Evolutionary conservation across 2,329 filamentous ascomycete species (phyloP), one percentile per base, ranked within the genome.

Genomic region (Beauveria australis): DNA sequence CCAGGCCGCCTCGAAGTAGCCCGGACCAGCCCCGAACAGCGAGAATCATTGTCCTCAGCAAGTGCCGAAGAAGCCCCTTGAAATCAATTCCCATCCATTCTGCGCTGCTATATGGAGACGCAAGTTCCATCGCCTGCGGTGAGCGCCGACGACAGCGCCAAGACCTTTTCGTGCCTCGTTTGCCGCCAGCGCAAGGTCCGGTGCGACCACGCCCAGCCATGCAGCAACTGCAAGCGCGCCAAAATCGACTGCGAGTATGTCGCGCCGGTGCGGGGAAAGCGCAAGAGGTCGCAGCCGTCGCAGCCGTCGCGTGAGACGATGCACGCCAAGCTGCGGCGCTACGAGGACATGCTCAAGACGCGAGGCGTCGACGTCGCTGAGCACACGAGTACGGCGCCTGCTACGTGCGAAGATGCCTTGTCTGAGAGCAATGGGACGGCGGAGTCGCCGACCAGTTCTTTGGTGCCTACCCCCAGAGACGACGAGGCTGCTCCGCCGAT

Each of bases 321-420:
- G 60, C 78, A 79, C 61, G 85, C 85, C 37, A 82, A 81, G 65
- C 84, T 83, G 57, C 84, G 82, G 57, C 77, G 85, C 64, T 90
- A 89, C 69, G 82, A 65, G 43, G 28, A 58, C 16, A 40, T 65
- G 40, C 62, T 64, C 26, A 49, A 57, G 54, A 43, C 60, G 30
- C 46, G 61, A 8, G 63, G 63, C 18, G 53, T 57, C 12, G n/a
- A 30, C 3, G 26, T 60, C 30, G 58, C 53, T 4, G 57, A 47
- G 47, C 14, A 26, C 7, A 18, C n/a, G 26, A 40, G n/a, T 28
- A n/a, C 19, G 26, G 10, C 8, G 16, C n/a, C 28, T 22, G 22
- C 28, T 6, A 4, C 47, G 5, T 37, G 41, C 5, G 24, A 52
- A 3, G 41, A 60, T 1, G 24, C 2, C 9, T 4, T 28, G 6